Evolutionary conservation across 2,329 filamentous ascomycete genomes (phyloP).

Genomic region (Penicillium nordicum): DNA sequence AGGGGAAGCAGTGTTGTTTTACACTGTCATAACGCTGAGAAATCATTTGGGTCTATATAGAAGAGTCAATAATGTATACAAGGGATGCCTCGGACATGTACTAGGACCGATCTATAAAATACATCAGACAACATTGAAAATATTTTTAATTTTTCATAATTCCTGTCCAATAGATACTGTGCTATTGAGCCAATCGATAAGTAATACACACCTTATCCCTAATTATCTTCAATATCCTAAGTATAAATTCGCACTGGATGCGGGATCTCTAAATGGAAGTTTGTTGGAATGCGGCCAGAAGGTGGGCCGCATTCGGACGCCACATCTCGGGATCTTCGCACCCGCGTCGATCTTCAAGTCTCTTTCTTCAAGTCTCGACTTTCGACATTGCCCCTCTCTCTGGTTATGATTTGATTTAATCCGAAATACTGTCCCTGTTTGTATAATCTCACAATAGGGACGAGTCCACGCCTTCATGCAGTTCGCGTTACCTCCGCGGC

Average conservation of each 20-base stretch:
- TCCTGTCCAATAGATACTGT: background rate
- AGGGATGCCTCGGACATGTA: too few species aligned
- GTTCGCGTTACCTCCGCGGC: conserved; percentile 83
- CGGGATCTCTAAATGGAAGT: background rate
- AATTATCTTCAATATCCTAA: background rate
- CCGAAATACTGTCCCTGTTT: background rate
- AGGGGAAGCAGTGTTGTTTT: too few species aligned
- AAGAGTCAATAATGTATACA: too few species aligned
- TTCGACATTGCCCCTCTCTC: background rate
- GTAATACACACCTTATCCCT: background rate
- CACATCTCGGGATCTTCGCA: conserved; percentile 6
- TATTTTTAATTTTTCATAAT: too few species aligned
- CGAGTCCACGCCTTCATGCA: conserved; percentile 60
- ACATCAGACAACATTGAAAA: background rate
- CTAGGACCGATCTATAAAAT: background rate
- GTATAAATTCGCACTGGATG: background rate
- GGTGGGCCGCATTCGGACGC: conserved; percentile 7
- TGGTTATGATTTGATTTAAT: conserved; percentile 10
- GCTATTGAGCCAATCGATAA: background rate
- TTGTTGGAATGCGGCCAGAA: conserved; percentile 15
- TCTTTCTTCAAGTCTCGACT: background rate
- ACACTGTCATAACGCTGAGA: too few species aligned
- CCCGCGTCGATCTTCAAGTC: conserved; percentile 6
- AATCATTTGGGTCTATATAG: too few species aligned
- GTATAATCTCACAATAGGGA: conserved; percentile 22